Evolutionary conservation across 176 grass and related monocot species (phyloP).

Genomic region (Phoenix dactylifera): DNA sequence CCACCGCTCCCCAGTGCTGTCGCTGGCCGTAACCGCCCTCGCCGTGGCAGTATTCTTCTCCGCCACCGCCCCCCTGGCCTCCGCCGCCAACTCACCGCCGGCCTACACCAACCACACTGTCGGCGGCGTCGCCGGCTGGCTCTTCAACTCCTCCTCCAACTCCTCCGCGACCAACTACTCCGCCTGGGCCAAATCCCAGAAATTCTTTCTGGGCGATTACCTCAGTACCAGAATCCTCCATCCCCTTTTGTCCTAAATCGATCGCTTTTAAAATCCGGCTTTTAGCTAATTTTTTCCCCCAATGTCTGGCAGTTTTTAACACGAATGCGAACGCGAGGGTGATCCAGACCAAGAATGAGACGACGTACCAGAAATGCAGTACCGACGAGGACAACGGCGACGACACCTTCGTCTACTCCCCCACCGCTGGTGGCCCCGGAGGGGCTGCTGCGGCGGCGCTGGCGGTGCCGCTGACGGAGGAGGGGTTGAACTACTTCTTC

Average conservation of each 20-base stretch:
- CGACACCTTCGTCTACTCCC: constrained; percentile 29
- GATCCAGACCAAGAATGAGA: constrained; percentile 45
- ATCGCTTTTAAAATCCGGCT: neutral
- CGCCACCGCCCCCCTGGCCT: too few relatives aligned
- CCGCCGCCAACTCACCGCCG: constrained; percentile 8
- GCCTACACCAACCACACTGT: constrained; percentile 72
- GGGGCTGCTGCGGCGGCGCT: constrained; percentile 10
- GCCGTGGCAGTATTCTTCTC: too few relatives aligned
- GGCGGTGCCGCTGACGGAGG: constrained; percentile 22
- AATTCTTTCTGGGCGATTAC: constrained; percentile 73
- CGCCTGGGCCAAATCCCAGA: constrained; percentile 47
- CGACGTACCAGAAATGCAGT: constrained; percentile 44
- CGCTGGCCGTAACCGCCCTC: too few relatives aligned
- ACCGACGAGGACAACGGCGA: constrained; percentile 28
- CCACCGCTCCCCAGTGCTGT: too few relatives aligned
- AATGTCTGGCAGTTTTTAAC: constrained; percentile 51
- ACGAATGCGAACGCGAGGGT: constrained; percentile 65
- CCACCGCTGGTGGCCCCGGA: constrained; percentile 4
- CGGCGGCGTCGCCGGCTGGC: constrained; percentile 49
- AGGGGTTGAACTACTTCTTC: constrained; percentile 71
- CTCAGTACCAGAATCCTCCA: constrained; percentile 34
- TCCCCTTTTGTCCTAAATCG: neutral
- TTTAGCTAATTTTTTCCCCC: neutral
- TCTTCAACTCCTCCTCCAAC: constrained; percentile 51
- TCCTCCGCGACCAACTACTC: constrained; percentile 56